Percentiles rank a stretch among this genome's conserved stretches.
Conservation (phyloP, 345 rosid genomes). For the Eucalyptus caleyi region DNA sequence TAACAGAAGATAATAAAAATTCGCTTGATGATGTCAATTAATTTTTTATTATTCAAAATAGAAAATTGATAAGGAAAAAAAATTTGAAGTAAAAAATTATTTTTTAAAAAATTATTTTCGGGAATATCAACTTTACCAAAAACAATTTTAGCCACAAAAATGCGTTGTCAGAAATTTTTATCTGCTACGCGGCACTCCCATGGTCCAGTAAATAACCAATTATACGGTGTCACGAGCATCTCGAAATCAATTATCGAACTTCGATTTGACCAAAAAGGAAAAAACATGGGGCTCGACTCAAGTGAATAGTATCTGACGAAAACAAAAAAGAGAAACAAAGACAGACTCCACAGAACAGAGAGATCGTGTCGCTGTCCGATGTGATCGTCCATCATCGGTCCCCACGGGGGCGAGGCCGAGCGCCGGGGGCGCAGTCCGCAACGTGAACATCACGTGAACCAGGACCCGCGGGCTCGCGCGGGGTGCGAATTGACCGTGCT, state of each 20-base stretch:
- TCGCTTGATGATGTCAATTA: fast-evolving
- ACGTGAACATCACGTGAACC: neutral
- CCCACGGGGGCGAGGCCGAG: neutral
- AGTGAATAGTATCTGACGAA: too few species aligned
- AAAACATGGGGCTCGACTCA: too few species aligned
- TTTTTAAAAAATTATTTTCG: too few species aligned
- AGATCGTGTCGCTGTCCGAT: neutral
- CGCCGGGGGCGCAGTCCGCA: neutral
- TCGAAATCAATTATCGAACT: neutral
- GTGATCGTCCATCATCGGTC: neutral
- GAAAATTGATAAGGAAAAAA: fast-evolving
- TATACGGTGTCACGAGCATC: neutral
- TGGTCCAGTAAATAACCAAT: neutral
- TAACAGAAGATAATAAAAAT: too few species aligned
- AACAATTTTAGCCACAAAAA: neutral
- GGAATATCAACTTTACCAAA: too few species aligned
- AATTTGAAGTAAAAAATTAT: too few species aligned
- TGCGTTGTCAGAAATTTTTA: neutral
- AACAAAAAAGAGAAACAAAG: too few species aligned
- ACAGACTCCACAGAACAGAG: too few species aligned
- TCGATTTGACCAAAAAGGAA: neutral
- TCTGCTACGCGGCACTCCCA: neutral
- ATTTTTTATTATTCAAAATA: fast-evolving
- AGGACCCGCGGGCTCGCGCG: neutral
- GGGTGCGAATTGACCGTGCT: neutral